Percentiles rank a stretch among this genome's conserved stretches.
Conservation (phyloP, 2,329 filamentous ascomycete species). For the Penicillium sp. region DNA sequence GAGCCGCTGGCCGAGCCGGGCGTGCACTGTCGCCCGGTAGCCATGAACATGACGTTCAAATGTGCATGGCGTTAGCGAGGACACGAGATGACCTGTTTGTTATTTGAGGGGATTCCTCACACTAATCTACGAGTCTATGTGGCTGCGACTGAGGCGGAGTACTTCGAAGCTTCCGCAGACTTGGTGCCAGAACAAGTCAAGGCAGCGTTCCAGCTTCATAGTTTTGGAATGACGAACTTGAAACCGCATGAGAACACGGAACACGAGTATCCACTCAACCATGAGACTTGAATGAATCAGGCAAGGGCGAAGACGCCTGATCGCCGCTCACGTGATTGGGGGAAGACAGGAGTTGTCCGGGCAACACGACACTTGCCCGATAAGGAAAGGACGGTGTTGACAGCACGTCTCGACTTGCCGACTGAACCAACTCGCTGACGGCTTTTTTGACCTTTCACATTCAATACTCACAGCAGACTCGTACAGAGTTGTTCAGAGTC, state of each 20-base stretch:
- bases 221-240: not conserved
- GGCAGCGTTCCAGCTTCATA: too few relatives aligned
- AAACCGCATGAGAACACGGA: not conserved
- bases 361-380: slow-evolving; percentile 10
- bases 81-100: not conserved
- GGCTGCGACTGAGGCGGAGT: not conserved
- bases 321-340: not conserved
- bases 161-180: not conserved
- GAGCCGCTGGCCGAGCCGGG: not conserved
- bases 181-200: not conserved
- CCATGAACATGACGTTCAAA: not conserved
- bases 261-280: not conserved
- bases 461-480: slow-evolving; percentile 4
- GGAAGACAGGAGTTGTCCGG: slow-evolving; percentile 7
- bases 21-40: not conserved
- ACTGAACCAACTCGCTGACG: slow-evolving; percentile 6
- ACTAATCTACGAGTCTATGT: not conserved
- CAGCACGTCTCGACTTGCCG: slow-evolving; percentile 11
- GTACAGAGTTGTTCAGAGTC: slow-evolving; percentile 1
- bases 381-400: slow-evolving; percentile 9
- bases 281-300: too few relatives aligned
- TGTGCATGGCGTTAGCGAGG: not conserved
- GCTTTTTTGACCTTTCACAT: slow-evolving; percentile 13
- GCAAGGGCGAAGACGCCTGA: too few relatives aligned
- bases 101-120: not conserved